These are phyloP conservation scores for Sicyos edulis DNA, from an alignment of 306 rosid species.

Conservation along the genomic window DNA sequence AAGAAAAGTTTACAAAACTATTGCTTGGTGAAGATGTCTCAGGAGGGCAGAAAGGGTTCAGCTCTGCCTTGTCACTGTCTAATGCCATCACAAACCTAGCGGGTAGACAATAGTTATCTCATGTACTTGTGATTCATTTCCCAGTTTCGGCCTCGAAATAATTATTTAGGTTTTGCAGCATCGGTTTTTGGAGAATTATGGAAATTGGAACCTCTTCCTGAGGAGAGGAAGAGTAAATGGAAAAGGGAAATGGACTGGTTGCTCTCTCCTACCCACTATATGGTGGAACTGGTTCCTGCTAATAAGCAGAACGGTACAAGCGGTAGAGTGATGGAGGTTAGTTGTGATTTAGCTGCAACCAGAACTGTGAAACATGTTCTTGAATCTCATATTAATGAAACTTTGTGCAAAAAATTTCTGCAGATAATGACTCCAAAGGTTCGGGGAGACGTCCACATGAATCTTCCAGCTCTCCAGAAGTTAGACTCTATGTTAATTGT, in stretches of 20 bases:
- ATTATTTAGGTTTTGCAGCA: constrained; percentile 38
- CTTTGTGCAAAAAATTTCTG: constrained; percentile 3
- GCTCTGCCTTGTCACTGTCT: constrained; percentile 71
- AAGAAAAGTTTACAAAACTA: constrained; percentile 72
- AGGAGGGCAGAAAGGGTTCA: constrained; percentile 71
- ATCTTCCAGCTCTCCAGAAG: constrained; percentile 94
- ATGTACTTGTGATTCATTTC: background rate
- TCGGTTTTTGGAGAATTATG: constrained; percentile 84
- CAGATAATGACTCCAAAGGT: constrained; percentile 95
- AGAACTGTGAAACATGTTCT: background rate
- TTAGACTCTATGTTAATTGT: constrained; percentile 94
- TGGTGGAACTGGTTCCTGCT: constrained; percentile 95
- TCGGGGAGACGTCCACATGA: constrained; percentile 83
- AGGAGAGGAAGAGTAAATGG: constrained; percentile 80
- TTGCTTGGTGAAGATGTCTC: constrained; percentile 85
- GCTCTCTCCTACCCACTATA: constrained; percentile 79
- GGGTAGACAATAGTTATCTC: constrained; percentile 34
- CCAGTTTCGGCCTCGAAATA: background rate
- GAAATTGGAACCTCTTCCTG: constrained; percentile 87
- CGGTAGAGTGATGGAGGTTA: constrained; percentile 81
- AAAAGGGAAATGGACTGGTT: constrained; percentile 81
- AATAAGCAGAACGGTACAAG: constrained; percentile 71
- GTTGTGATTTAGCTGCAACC: constrained; percentile 21
- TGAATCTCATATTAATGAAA: background rate
- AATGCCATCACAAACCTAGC: constrained; percentile 74